Evolutionary conservation across 345 rosid genomes (phyloP).

Genomic region (Nephelium lappaceum): DNA sequence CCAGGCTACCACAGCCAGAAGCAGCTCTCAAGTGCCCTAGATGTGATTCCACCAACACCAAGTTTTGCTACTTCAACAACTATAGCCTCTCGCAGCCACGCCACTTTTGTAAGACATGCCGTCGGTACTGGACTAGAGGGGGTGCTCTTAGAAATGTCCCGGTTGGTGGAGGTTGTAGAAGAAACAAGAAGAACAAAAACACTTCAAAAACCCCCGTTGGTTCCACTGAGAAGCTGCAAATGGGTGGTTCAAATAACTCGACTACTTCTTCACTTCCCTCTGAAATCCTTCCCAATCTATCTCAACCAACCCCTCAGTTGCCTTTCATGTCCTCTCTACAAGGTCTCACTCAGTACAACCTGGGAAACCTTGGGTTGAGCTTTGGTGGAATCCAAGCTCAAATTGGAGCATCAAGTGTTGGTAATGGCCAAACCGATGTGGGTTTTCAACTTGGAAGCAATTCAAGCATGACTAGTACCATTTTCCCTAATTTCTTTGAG

Average conservation of each 20-base stretch:
- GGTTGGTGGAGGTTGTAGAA: conserved; percentile 78
- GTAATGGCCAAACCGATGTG: conserved; percentile 34
- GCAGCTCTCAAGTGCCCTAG: conserved; percentile 69
- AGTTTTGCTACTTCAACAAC: conserved; percentile 87
- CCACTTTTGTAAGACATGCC: conserved; percentile 79
- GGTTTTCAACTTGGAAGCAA: conserved; percentile 50
- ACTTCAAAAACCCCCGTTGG: conserved; percentile 39
- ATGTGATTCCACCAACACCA: conserved; percentile 77
- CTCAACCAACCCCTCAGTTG: conserved; percentile 40
- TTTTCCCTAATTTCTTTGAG: conserved; percentile 52
- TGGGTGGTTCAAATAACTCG: conserved; percentile 37
- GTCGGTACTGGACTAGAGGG: conserved; percentile 84
- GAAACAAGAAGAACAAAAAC: conserved; percentile 63
- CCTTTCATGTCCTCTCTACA: conserved; percentile 59
- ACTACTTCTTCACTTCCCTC: conserved; percentile 34
- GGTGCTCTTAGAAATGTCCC: conserved; percentile 79
- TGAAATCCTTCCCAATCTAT: conserved; percentile 41
- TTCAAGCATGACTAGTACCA: conserved; percentile 31
- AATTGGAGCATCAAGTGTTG: conserved; percentile 32
- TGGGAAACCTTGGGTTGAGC: conserved; percentile 59
- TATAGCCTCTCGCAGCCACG: conserved; percentile 82
- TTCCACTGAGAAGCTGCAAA: conserved; percentile 30
- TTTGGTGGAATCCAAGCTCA: conserved; percentile 43
- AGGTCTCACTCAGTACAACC: conserved; percentile 41
- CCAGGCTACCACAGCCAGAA: conserved; percentile 63